These are phyloP conservation scores for Thermomucor indicae-seudaticae DNA, from an alignment of 371 early-diverging fungal genomes.

Conservation along the genomic window DNA sequence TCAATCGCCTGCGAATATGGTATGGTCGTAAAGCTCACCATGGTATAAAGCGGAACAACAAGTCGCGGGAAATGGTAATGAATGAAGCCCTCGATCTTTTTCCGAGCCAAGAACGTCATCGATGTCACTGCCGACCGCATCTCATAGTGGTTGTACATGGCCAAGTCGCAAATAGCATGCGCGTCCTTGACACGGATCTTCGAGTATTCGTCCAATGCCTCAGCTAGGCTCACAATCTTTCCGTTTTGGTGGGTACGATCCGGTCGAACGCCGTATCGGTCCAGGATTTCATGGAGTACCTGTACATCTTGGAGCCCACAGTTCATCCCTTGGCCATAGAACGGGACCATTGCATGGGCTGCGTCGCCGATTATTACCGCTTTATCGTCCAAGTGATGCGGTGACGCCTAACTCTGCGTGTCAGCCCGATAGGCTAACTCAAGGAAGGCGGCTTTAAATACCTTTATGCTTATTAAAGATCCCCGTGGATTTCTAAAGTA, in stretches of 20 bases:
- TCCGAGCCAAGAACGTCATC: conserved; percentile 66
- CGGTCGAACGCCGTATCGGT: conserved; percentile 40
- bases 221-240: no score
- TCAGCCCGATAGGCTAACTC: no score
- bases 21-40: conserved; percentile 91
- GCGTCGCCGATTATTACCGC: conserved; percentile 92
- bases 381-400: conserved; percentile 76
- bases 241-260: conserved; percentile 11
- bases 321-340: conserved; percentile 97
- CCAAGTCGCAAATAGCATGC: conserved; percentile 92
- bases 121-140: conserved; percentile 88
- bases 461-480: conserved; percentile 78
- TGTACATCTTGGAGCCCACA: conserved; percentile 95
- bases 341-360: conserved; percentile 98
- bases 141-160: conserved; percentile 91
- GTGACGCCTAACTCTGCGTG: conserved; percentile 61
- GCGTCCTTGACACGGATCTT: conserved; percentile 72
- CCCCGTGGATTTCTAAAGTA: conserved; percentile 87
- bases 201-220: conserved; percentile 75
- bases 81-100: conserved; percentile 72
- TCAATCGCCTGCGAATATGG: conserved; percentile 78
- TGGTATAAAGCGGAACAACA: conserved; percentile 91
- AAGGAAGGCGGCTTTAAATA: no score
- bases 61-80: conserved; percentile 67
- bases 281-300: conserved; percentile 68